phyloP scores from a whole-genome alignment of 2,329 filamentous ascomycete genomes.

The Biscogniauxia mediterranea region DNA sequence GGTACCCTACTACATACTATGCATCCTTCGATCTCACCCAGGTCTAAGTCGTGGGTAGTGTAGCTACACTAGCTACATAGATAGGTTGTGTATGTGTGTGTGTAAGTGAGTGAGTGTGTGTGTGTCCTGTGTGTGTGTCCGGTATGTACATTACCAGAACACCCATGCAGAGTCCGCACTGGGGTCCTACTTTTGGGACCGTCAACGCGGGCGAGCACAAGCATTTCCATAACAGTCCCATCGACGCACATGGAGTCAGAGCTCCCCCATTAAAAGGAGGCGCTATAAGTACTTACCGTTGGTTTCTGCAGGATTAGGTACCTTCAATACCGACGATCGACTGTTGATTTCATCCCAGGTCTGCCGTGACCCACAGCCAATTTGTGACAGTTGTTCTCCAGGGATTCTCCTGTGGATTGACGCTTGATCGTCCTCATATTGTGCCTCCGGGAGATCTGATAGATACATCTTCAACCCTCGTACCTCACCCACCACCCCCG shows the following conservation, averaged over 20 bases:
- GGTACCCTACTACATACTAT: slow-evolving; percentile 1
- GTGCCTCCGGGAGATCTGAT: slow-evolving; percentile 48
- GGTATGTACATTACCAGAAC: slow-evolving; percentile 17
- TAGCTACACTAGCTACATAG: slow-evolving; percentile 8
- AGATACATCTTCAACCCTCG: slow-evolving; percentile 42
- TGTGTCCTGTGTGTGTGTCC: neutral
- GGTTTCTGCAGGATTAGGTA: slow-evolving; percentile 31
- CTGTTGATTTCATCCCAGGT: slow-evolving; percentile 41
- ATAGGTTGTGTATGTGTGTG: slow-evolving; percentile 12
- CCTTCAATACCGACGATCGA: slow-evolving; percentile 36
- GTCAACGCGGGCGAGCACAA: slow-evolving; percentile 27
- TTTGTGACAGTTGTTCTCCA: slow-evolving; percentile 54
- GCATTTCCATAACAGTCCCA: slow-evolving; percentile 25
- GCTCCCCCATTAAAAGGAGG: slow-evolving; percentile 40
- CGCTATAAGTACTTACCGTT: slow-evolving; percentile 39
- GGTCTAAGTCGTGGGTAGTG: slow-evolving; percentile 14
- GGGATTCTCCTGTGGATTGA: slow-evolving; percentile 50
- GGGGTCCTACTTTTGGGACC: slow-evolving; percentile 25
- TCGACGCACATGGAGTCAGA: slow-evolving; percentile 41
- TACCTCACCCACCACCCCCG: slow-evolving; percentile 38
- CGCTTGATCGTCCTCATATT: slow-evolving; percentile 50
- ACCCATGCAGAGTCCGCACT: slow-evolving; percentile 22
- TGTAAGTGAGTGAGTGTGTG: too few species aligned
- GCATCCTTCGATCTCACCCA: slow-evolving; percentile 34
- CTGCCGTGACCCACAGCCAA: slow-evolving; percentile 50